A percentile compares a stretch with the other conserved stretches of the same genome.
Evolutionary conservation across 1,284 basidiomycete genomes (phyloP).

Genomic region (Malassezia nana): DNA sequence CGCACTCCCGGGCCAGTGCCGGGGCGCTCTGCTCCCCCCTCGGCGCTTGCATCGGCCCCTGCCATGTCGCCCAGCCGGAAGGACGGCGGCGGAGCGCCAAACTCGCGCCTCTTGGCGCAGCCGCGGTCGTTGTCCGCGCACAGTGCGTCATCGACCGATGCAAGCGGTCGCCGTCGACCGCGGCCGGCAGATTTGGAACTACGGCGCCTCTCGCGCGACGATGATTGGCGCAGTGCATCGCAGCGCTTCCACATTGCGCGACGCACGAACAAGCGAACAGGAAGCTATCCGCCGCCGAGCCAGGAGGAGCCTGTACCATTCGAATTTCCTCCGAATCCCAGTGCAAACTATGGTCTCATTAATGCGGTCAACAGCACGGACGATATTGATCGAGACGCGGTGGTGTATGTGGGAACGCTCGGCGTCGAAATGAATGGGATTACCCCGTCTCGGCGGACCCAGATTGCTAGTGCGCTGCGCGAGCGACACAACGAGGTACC

Average conservation of each 20-base stretch:
- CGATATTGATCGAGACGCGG: not conserved
- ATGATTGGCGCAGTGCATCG: not conserved
- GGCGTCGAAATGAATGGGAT: conserved; percentile 37
- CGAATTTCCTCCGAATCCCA: conserved; percentile 39
- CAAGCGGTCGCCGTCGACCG: too few species aligned
- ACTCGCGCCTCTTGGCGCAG: too few species aligned
- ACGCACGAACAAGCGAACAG: not conserved
- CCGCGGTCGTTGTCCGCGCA: too few species aligned
- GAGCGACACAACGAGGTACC: conserved; percentile 58
- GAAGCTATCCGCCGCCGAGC: not conserved
- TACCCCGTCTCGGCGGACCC: conserved; percentile 48
- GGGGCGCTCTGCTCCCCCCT: conserved; percentile 8
- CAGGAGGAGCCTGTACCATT: conserved; percentile 19
- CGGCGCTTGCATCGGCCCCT: not conserved
- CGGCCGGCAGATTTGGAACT: not conserved
- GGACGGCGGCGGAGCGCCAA: too few species aligned
- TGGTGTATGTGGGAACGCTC: conserved; percentile 40
- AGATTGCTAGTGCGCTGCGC: conserved; percentile 58
- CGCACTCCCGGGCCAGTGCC: conserved; percentile 31
- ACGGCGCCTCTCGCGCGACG: not conserved
- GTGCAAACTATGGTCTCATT: conserved; percentile 44
- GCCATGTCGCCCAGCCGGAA: not conserved
- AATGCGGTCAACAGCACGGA: conserved; percentile 37
- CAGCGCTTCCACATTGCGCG: conserved; percentile 3
- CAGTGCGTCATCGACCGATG: too few species aligned